Evolutionary conservation across 768 basidiomycete species (phyloP).

Genomic region (Trametes gibbosa): DNA sequence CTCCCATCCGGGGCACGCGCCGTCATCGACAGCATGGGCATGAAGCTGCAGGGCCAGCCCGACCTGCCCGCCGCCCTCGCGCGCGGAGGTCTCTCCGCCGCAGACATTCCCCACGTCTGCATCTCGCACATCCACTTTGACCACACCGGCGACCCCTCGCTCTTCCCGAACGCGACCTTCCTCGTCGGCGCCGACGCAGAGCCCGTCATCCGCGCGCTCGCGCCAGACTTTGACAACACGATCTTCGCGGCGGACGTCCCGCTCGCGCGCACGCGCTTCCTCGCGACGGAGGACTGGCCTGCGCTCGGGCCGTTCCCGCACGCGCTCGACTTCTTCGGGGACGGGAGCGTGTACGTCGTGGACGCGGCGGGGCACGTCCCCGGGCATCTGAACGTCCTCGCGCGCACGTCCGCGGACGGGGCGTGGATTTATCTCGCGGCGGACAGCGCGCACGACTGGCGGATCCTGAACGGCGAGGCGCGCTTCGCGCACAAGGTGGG

Average conservation of each 20-base stretch:
- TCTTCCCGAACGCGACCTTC: conserved; percentile 48
- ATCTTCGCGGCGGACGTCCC: conserved; percentile 19
- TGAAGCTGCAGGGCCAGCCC: conserved; percentile 12
- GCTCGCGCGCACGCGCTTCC: conserved; percentile 10
- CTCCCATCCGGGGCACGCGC: conserved; percentile 40
- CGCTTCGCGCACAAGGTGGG: conserved; percentile 32
- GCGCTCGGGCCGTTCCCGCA: conserved; percentile 50
- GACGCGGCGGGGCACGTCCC: conserved; percentile 55
- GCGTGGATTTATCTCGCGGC: conserved; percentile 38
- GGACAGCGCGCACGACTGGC: conserved; percentile 15
- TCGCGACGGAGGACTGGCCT: conserved; percentile 29
- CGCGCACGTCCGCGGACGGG: conserved; percentile 51
- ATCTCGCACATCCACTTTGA: conserved; percentile 58
- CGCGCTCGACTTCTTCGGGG: conserved; percentile 52
- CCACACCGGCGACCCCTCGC: conserved; percentile 44
- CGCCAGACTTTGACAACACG: conserved; percentile 7
- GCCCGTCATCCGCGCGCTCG: conserved; percentile 36
- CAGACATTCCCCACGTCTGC: conserved; percentile 43
- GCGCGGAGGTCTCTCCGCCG: conserved; percentile 46
- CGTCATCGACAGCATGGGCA: conserved; percentile 20
- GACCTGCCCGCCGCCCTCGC: conserved; percentile 45
- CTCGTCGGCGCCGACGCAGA: conserved; percentile 43
- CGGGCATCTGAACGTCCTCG: conserved; percentile 55
- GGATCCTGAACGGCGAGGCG: conserved; percentile 33
- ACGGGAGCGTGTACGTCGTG: conserved; percentile 58